These are phyloP conservation scores for Lasiodiplodia sp. DNA, from an alignment of 2,329 filamentous ascomycete species.

Conservation along the genomic window DNA sequence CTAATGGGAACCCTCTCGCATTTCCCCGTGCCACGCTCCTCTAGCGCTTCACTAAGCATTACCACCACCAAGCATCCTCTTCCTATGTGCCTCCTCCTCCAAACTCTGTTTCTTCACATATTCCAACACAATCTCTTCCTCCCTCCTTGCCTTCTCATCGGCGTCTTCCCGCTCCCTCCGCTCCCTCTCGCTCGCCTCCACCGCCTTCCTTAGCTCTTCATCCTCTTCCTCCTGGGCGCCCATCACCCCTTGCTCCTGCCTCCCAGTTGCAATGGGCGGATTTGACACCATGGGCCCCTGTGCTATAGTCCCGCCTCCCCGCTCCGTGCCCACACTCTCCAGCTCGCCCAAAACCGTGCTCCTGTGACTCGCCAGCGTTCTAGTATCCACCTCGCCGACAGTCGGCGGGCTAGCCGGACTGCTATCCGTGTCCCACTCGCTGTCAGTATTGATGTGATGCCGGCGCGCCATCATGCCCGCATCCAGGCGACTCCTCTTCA, in stretches of 20 bases:
- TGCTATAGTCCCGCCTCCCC: neutral
- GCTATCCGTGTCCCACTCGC: neutral
- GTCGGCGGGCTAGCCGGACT: slow-evolving; percentile 1
- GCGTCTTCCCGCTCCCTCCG: slow-evolving; percentile 34
- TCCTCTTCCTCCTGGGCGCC: slow-evolving; percentile 40
- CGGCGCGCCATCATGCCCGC: slow-evolving; percentile 32
- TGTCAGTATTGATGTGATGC: neutral
- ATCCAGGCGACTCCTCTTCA: slow-evolving; percentile 55
- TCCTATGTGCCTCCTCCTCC: slow-evolving; percentile 66
- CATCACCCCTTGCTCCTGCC: slow-evolving; percentile 40
- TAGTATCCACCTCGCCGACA: slow-evolving; percentile 6
- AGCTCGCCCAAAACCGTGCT: slow-evolving; percentile 37
- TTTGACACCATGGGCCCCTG: neutral
- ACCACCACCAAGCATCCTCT: slow-evolving; percentile 39
- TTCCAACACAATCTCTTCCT: slow-evolving; percentile 74
- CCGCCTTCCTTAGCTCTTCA: slow-evolving; percentile 45
- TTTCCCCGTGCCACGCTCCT: neutral
- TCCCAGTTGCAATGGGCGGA: slow-evolving; percentile 32
- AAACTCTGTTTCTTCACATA: slow-evolving; percentile 81
- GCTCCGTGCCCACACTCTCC: slow-evolving; percentile 22
- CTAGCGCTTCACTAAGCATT: neutral
- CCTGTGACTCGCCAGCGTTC: slow-evolving; percentile 14
- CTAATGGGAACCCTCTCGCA: neutral
- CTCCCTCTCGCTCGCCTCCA: slow-evolving; percentile 40
- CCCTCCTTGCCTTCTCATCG: slow-evolving; percentile 54